phyloP scores from a whole-genome alignment of 495 filamentous ascomycete genomes.

The Barbatosphaeria neglecta region DNA sequence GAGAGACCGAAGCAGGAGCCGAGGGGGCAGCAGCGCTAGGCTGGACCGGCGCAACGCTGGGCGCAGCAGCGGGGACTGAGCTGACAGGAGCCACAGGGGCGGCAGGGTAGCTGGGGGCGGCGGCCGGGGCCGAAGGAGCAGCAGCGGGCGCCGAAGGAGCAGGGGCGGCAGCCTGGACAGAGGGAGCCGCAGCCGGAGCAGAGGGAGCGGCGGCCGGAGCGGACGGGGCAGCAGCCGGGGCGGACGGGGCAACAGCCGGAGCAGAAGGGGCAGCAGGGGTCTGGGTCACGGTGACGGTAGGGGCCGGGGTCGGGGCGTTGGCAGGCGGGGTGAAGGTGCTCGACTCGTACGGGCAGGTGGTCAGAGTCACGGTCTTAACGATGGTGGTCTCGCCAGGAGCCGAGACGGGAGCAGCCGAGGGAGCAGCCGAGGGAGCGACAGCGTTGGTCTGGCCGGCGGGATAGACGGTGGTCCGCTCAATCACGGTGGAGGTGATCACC shows the following conservation, averaged over 20 bases:
- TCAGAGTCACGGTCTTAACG: constrained; percentile 16
- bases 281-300: not conserved
- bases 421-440: constrained; percentile 7
- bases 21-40: too few relatives aligned
- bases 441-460: constrained; percentile 16
- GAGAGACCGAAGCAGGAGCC: too few relatives aligned
- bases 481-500: constrained; percentile 14
- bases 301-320: constrained; percentile 7
- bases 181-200: constrained; percentile 1
- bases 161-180: constrained; percentile 2
- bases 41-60: too few relatives aligned
- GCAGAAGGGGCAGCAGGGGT: constrained; percentile 1
- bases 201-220: constrained; percentile 6
- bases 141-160: too few relatives aligned
- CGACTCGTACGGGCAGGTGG: constrained; percentile 14
- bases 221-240: too few relatives aligned
- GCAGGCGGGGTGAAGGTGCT: constrained; percentile 17
- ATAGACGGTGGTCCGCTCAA: constrained; percentile 19
- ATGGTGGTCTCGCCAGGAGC: constrained; percentile 11
- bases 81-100: too few relatives aligned
- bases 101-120: too few relatives aligned
- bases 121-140: too few relatives aligned
- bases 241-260: too few relatives aligned
- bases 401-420: not conserved
- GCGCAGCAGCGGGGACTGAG: too few relatives aligned